phyloP scores from a whole-genome alignment of 768 basidiomycete species.

The Flagelloscypha sp. region DNA sequence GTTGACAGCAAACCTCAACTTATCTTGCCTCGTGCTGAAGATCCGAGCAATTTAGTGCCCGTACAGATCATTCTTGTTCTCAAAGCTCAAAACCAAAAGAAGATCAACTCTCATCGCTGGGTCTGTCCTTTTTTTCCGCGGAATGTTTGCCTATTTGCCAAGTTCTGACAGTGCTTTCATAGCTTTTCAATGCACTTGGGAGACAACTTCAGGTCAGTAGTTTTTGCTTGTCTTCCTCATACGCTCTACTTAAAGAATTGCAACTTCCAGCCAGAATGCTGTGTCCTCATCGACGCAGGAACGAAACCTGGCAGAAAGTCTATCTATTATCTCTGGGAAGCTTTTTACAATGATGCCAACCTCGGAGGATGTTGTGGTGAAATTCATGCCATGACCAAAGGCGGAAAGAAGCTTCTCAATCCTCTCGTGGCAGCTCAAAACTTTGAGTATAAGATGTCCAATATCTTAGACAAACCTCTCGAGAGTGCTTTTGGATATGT shows the following conservation, averaged over 20 bases:
- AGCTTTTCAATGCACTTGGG: slow-evolving; percentile 63
- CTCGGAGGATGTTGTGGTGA: slow-evolving; percentile 89
- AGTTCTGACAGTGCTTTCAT: too few relatives aligned
- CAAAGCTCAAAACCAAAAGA: slow-evolving; percentile 64
- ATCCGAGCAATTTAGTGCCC: slow-evolving; percentile 62
- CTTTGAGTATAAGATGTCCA: slow-evolving; percentile 98
- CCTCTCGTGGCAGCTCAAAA: slow-evolving; percentile 93
- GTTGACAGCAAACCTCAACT: slow-evolving; percentile 60
- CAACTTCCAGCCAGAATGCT: slow-evolving; percentile 70
- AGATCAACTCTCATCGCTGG: slow-evolving; percentile 67
- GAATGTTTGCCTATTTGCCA: too few relatives aligned
- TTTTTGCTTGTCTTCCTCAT: too few relatives aligned
- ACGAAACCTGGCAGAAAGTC: slow-evolving; percentile 96
- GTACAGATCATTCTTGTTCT: slow-evolving; percentile 59
- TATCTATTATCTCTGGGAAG: slow-evolving; percentile 93
- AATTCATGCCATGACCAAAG: slow-evolving; percentile 95
- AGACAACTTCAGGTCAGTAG: slow-evolving; percentile 36
- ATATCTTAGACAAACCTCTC: slow-evolving; percentile 89
- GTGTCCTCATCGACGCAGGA: slow-evolving; percentile 89
- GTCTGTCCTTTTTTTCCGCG: too few relatives aligned
- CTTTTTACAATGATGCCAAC: slow-evolving; percentile 72
- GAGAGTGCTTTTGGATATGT: slow-evolving; percentile 96
- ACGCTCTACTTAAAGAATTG: too few relatives aligned
- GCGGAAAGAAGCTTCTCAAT: slow-evolving; percentile 85
- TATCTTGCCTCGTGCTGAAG: slow-evolving; percentile 59